Percentiles rank a stretch among this genome's conserved stretches.
phyloP scores from a whole-genome alignment of 1,284 basidiomycete species.

The Pyrrhoderma lamaoense region DNA sequence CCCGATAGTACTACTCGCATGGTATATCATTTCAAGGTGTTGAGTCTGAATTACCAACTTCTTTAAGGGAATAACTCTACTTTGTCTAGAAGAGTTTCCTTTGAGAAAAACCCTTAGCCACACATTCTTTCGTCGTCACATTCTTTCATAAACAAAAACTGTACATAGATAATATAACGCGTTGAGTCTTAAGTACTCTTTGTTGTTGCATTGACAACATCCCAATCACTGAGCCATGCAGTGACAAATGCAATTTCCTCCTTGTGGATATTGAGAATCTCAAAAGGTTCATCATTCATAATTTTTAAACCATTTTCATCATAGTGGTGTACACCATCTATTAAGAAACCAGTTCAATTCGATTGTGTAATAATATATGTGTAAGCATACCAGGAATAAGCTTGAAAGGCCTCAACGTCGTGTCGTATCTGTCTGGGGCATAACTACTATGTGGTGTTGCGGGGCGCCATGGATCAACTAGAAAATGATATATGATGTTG shows the following conservation, averaged over 20 bases:
- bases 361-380: not conserved
- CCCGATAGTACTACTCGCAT: too few species aligned
- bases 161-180: too few species aligned
- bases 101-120: too few species aligned
- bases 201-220: not conserved
- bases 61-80: too few species aligned
- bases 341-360: not conserved
- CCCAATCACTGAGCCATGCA: slow-evolving; percentile 74
- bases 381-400: slow-evolving; percentile 67
- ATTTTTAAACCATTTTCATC: slow-evolving; percentile 81
- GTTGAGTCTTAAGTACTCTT: too few species aligned
- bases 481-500: not conserved
- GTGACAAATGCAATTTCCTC: slow-evolving; percentile 79
- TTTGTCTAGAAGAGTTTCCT: too few species aligned
- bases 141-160: too few species aligned
- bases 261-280: slow-evolving; percentile 76
- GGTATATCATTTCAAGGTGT: too few species aligned
- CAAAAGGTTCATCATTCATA: slow-evolving; percentile 59
- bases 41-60: too few species aligned
- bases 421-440: slow-evolving; percentile 65
- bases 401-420: slow-evolving; percentile 74
- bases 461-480: slow-evolving; percentile 87
- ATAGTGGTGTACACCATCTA: slow-evolving; percentile 84
- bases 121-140: too few species aligned
- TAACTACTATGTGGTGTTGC: slow-evolving; percentile 81